These are phyloP conservation scores for Aspergillus sp. DNA, from an alignment of 2,329 filamentous ascomycete genomes.

Conservation along the genomic window DNA sequence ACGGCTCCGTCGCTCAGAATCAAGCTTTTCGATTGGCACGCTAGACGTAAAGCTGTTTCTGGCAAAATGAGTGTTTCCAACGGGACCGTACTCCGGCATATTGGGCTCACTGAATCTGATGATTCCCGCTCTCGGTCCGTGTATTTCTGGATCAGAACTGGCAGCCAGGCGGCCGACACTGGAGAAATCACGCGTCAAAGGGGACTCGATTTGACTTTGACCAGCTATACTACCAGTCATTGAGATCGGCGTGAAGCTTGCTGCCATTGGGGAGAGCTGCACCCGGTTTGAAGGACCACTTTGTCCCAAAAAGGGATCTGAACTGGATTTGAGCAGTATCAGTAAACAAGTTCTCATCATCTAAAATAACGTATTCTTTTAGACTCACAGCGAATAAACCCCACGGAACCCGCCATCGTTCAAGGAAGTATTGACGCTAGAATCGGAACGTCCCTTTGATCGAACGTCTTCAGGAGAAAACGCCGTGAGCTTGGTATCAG, in stretches of 20 bases:
- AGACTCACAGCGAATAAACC: conserved; percentile 18
- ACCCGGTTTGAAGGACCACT: conserved; percentile 10
- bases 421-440: conserved; percentile 10
- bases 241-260: conserved; percentile 51
- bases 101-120: conserved; percentile 8
- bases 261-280: conserved; percentile 58
- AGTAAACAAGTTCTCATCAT: background rate
- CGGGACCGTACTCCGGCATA: conserved; percentile 15
- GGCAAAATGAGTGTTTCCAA: conserved; percentile 14
- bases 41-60: conserved; percentile 7
- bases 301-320: conserved; percentile 25
- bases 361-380: background rate
- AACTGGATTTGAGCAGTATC: conserved; percentile 10
- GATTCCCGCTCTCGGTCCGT: conserved; percentile 5
- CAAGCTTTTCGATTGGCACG: conserved; percentile 14
- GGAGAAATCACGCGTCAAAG: conserved; percentile 7
- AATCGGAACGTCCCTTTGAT: conserved; percentile 27
- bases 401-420: conserved; percentile 11
- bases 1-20: conserved; percentile 21
- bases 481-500: conserved; percentile 56
- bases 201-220: conserved; percentile 5
- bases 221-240: conserved; percentile 9
- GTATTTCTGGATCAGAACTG: conserved; percentile 14
- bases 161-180: conserved; percentile 14
- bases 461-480: conserved; percentile 57